phyloP scores from a whole-genome alignment of 192 early-diverging fungal genomes.

The Coemansia sp. region DNA sequence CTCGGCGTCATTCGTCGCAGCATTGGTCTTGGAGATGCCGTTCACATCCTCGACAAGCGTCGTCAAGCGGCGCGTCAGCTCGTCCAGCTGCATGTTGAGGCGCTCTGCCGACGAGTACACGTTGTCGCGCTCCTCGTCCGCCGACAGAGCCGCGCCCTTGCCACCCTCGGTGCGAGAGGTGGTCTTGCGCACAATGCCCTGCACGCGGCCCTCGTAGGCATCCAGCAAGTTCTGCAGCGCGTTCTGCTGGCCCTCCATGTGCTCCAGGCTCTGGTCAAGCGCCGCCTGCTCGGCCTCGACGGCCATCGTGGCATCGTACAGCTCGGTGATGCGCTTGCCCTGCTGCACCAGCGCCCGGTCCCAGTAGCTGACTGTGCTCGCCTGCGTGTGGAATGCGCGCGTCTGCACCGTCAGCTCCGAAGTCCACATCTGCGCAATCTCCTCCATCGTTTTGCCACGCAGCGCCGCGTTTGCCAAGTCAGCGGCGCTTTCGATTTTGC shows the following conservation, averaged over 20 bases:
- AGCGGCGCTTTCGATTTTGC: conserved; percentile 59
- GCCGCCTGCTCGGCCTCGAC: conserved; percentile 74
- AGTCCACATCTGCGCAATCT: conserved; percentile 90
- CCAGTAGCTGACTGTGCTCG: conserved; percentile 79
- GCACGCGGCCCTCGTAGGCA: conserved; percentile 68
- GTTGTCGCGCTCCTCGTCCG: conserved; percentile 84
- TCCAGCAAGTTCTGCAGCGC: conserved; percentile 78
- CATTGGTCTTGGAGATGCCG: conserved; percentile 33
- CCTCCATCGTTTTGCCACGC: conserved; percentile 79
- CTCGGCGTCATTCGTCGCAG: conserved; percentile 17
- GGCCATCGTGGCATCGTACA: conserved; percentile 72
- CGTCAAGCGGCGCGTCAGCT: conserved; percentile 75
- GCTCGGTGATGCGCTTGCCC: conserved; percentile 72
- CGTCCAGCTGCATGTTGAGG: conserved; percentile 86
- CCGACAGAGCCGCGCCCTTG: conserved; percentile 49
- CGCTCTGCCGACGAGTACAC: conserved; percentile 84
- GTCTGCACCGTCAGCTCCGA: conserved; percentile 75
- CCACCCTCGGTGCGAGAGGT: conserved; percentile 52
- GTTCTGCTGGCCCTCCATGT: conserved; percentile 83
- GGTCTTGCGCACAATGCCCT: conserved; percentile 55
- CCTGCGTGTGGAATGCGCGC: conserved; percentile 83
- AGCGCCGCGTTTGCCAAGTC: conserved; percentile 38
- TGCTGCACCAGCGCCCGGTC: conserved; percentile 86
- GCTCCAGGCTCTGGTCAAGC: conserved; percentile 84
- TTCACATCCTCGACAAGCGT: conserved; percentile 90